Evolutionary conservation across 2,329 filamentous ascomycete species (phyloP).

Genomic region (Dothideomycetes sp.): DNA sequence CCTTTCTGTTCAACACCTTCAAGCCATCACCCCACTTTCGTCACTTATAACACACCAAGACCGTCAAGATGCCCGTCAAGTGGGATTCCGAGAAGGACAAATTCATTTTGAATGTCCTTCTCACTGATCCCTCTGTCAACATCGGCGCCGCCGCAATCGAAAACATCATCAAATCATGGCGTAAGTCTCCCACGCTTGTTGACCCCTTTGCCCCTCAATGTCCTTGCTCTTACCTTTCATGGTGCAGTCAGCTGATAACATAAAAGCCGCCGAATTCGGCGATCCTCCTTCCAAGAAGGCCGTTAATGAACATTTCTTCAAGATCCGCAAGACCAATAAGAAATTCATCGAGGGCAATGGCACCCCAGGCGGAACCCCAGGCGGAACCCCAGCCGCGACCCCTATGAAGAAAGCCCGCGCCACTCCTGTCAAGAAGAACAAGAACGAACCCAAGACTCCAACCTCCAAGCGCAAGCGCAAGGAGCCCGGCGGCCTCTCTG

Average conservation of each 20-base stretch:
- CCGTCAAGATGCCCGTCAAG: constrained; percentile 9
- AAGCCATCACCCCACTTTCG: background rate
- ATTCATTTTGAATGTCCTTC: constrained; percentile 8
- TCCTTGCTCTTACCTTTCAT: background rate
- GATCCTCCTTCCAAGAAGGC: constrained; percentile 9
- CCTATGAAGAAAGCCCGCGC: background rate
- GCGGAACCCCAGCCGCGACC: background rate
- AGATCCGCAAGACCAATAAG: constrained; percentile 8
- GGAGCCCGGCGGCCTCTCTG: too few species aligned
- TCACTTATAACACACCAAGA: too few species aligned
- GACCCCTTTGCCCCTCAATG: background rate
- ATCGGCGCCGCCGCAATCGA: constrained; percentile 1
- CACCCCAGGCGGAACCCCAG: too few species aligned
- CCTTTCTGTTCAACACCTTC: background rate
- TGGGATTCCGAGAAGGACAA: constrained; percentile 9
- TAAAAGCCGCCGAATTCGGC: constrained; percentile 6
- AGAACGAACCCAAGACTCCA: background rate
- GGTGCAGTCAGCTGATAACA: background rate
- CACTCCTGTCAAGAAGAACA: background rate
- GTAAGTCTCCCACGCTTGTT: constrained; percentile 3
- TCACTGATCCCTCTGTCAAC: constrained; percentile 5
- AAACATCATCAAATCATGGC: constrained; percentile 8
- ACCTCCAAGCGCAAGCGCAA: background rate
- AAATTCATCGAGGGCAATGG: background rate
- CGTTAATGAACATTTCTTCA: constrained; percentile 10